A percentile compares a stretch with the other conserved stretches of the same genome.
Evolutionary conservation across 169 alveolate genomes (phyloP).

Genomic region (Plasmodium fragile): DNA sequence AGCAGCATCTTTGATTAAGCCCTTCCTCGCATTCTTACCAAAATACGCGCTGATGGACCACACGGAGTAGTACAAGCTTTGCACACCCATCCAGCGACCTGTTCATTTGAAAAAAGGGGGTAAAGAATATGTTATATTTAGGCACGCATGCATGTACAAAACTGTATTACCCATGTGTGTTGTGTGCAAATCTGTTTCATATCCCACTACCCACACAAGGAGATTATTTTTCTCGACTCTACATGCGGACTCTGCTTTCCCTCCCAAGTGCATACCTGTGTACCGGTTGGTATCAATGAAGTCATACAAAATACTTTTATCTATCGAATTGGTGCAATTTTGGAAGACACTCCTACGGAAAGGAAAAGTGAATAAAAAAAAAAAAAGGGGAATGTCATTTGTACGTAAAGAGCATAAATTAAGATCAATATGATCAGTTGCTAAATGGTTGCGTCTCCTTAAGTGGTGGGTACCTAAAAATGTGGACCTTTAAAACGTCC

Average conservation of each 20-base stretch:
- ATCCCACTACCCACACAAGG: background rate
- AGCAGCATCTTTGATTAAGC: background rate
- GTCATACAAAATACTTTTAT: constrained; percentile 64
- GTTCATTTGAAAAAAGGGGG: background rate
- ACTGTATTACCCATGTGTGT: background rate
- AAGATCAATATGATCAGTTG: background rate
- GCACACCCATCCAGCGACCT: constrained; percentile 76
- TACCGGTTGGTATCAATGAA: constrained; percentile 56
- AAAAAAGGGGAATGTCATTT: background rate
- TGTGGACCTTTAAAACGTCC: constrained; percentile 62
- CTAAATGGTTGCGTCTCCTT: background rate
- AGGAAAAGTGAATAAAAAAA: background rate
- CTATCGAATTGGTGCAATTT: constrained; percentile 64
- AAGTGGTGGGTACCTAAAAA: constrained; percentile 34
- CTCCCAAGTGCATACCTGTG: constrained; percentile 27
- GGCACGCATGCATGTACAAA: background rate
- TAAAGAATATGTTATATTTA: background rate
- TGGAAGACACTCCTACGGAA: constrained; percentile 62
- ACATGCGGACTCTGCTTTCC: background rate
- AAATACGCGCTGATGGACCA: constrained; percentile 74
- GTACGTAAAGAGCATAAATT: background rate
- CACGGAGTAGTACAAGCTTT: constrained; percentile 61
- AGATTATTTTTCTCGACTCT: background rate
- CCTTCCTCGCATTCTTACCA: constrained; percentile 11
- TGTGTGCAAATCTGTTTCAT: background rate